Evolutionary conservation across 2,329 filamentous ascomycete genomes (phyloP), one percentile per base, ranked within the genome.

Genomic region (Cytospora paraplurivora): DNA sequence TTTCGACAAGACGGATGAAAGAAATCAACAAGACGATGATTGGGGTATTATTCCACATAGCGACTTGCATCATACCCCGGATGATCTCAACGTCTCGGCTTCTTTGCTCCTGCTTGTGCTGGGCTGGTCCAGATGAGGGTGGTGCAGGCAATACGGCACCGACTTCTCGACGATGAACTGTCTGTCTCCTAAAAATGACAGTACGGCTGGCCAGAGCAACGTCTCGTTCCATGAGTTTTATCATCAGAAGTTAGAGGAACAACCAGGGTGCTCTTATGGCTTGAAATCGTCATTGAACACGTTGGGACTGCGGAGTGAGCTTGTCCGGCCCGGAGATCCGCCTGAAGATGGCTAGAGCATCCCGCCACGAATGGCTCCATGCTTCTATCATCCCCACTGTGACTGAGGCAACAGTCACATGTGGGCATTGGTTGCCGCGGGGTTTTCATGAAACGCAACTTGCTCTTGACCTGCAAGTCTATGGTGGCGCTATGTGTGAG

Each of bases 1-100:
- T 63, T 6, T 51, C 37, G 35, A n/a, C 33, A 13, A 61, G 35
- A 55, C 37, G 6, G 15, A 37, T 15, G 12, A 21, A 34, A 11
- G 61, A 49, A 51, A 52, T 33, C 44, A 63, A 41, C n/a, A 47
- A 12, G 44, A 19, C 44, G 12, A 47, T 4, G n/a, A 47, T 19
- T 21, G 44, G 8, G 21, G n/a, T 47, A n/a, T 10, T 12, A n/a
- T 10, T 21, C n/a, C 44, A 11, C 44, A 47, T 47, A 19, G n/a
- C n/a, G 17, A 47, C 44, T 12, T 47, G n/a, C 10, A 12, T 21
- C 2, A 12, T 47, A n/a, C 12, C 21, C n/a, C n/a, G 7, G 7
- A 10, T 12, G 8, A 10, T 19, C n/a, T 17, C 44, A 11, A 47
- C 8, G 21, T 1, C 7, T 10, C 44, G 44, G 44, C 19, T 19